Percentiles rank a stretch among this genome's conserved stretches.
These are phyloP conservation scores for Umbelopsis sp. DNA, from an alignment of 192 early-diverging fungal species.

Conservation along the genomic window DNA sequence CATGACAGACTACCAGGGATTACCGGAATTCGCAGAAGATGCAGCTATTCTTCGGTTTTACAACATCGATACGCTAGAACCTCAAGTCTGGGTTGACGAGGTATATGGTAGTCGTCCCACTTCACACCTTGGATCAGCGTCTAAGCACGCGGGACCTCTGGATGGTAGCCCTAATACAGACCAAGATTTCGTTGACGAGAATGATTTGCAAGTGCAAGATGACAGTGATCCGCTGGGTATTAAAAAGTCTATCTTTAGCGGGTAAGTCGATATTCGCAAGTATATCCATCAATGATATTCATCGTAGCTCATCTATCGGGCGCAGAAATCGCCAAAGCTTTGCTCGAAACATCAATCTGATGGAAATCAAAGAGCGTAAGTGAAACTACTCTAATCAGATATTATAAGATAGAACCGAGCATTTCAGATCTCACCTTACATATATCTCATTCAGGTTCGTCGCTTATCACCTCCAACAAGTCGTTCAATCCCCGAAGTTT, in stretches of 20 bases:
- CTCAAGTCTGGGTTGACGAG: constrained; percentile 55
- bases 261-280: constrained; percentile 23
- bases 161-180: constrained; percentile 18
- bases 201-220: constrained; percentile 40
- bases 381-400: neutral
- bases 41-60: constrained; percentile 54
- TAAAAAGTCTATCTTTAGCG: constrained; percentile 37
- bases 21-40: constrained; percentile 41
- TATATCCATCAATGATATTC: constrained; percentile 28
- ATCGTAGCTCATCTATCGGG: constrained; percentile 36
- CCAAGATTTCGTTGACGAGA: constrained; percentile 31
- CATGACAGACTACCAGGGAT: constrained; percentile 15
- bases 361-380: constrained; percentile 34
- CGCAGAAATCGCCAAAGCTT: constrained; percentile 16
- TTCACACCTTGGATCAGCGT: constrained; percentile 33
- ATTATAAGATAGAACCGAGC: no score
- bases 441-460: constrained; percentile 35
- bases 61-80: constrained; percentile 51
- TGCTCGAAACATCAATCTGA: constrained; percentile 24
- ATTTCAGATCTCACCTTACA: neutral
- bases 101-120: constrained; percentile 18
- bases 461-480: constrained; percentile 55
- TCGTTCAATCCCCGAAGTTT: constrained; percentile 69
- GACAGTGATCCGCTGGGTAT: constrained; percentile 55
- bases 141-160: constrained; percentile 28